phyloP scores from a whole-genome alignment of 345 rosid genomes.

The Arabis alpina region DNA sequence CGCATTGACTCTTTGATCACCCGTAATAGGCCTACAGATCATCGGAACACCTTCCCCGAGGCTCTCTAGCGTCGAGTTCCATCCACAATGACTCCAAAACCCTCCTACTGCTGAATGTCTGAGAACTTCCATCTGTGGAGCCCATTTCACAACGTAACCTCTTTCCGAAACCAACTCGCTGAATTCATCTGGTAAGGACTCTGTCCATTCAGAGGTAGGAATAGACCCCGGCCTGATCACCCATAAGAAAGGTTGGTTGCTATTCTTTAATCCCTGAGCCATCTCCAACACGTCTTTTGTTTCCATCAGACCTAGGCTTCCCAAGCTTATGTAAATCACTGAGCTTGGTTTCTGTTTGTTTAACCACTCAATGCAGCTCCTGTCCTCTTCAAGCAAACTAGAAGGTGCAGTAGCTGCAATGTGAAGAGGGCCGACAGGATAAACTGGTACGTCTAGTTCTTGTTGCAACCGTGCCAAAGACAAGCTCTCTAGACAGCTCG shows the following conservation, averaged over 20 bases:
- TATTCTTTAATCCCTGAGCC: constrained; percentile 48
- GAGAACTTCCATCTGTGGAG: constrained; percentile 54
- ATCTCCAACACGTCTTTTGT: constrained; percentile 40
- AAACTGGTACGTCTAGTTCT: constrained; percentile 41
- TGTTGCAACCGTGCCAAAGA: constrained; percentile 35
- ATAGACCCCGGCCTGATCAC: constrained; percentile 49
- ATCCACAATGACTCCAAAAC: constrained; percentile 60
- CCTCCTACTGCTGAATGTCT: constrained; percentile 53
- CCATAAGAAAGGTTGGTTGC: constrained; percentile 58
- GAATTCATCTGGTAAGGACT: constrained; percentile 44
- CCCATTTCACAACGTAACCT: constrained; percentile 57
- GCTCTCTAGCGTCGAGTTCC: constrained; percentile 59
- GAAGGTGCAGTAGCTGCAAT: constrained; percentile 36
- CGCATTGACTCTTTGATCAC: constrained; percentile 49
- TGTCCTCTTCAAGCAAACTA: constrained; percentile 50
- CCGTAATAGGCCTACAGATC: constrained; percentile 51
- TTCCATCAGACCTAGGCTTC: constrained; percentile 49
- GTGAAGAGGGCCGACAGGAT: constrained; percentile 45
- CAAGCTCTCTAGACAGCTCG: constrained; percentile 36
- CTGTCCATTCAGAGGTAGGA: constrained; percentile 31
- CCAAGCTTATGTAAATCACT: constrained; percentile 69
- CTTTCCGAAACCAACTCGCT: constrained; percentile 34
- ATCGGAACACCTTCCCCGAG: constrained; percentile 57
- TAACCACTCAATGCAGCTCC: constrained; percentile 57
- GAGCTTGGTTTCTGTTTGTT: constrained; percentile 48